Evolutionary conservation across 2,329 filamentous ascomycete genomes (phyloP), one percentile per base, ranked within the genome.

Genomic region (Beauveria sp.): DNA sequence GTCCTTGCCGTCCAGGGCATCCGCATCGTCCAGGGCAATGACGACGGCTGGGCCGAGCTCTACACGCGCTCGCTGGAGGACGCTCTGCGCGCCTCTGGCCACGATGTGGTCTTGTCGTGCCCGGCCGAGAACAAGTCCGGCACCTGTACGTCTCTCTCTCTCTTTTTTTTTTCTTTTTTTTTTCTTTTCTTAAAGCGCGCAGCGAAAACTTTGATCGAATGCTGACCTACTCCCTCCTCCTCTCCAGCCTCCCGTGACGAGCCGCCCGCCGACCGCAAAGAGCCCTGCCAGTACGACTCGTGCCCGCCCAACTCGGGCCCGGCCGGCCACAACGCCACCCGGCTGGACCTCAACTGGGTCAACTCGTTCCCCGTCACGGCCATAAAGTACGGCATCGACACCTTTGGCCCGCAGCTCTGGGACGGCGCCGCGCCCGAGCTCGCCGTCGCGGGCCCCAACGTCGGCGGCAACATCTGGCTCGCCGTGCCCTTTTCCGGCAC

Each of bases 41-140:
- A 90, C 65, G 88, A 90, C 69, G 87, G 88, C 40, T 90, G 88
- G 88, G 86, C 87, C 5, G 87, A 89, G 74, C 79, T 80, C 46
- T 88, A 90, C 67, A 74, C 87, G 55, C 81, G 87, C 18, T 78
- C 79, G 0, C 75, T 89, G 57, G 83, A 87, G 72, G 72, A 83
- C 58, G 76, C 78, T 14, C 73, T 90, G 46, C 78, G 73, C 10
- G 72, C 72, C 1, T 79, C 81, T 2, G 84, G 84, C 0, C 81
- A 89, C 66, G 76, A 83, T 10, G 84, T 85, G 9, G 77, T 90
- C 10, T 76, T 91, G 6, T 88, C 86, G 0, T 84, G 78, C 0
- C 87, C 88, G 0, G 86, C 87, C 0, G 81, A 88, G 60, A 84
- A 89, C 70, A 73, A 87, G 70, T 88, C 86, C 18, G 87, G 85